Base-by-base conservation (phyloP, 2,329 filamentous ascomycete genomes). In the Tolypocladium tropicale region DNA sequence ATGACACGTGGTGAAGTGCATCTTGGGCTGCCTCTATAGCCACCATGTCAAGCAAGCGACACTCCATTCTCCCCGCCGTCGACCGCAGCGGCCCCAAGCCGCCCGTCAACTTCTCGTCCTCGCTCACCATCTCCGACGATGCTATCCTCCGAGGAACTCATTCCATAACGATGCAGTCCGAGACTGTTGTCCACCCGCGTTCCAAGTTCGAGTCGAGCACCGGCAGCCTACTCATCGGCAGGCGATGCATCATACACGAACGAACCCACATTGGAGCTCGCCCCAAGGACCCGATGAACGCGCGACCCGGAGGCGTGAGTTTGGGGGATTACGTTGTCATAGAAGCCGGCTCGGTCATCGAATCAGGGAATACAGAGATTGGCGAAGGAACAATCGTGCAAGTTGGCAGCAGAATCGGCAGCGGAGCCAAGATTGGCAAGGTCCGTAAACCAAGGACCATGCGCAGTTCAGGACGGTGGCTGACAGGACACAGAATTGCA, bases 171-270 rank as follows among this genome's bases (percentile, higher is more conserved):
- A 84, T 97, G 60, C 86, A 86, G 56, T 79, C 88, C 28, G 85
- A 90, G 65, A 86, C 84, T 4, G 82, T 96, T 7, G 74, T 99
- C n/a, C 93, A 97, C 65, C 92, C 94, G 1, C 89, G 92, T 52
- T 83, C 86, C 18, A 84, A 86, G 59, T 80, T 96, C 56, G 88
- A 91, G 65, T 87, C 93, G 10, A 84, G 84, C 56, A 79, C 86
- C 53, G 90, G 90, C 5, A 86, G 90, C 48, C 84, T 97, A 62
- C 84, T 85, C 32, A 82, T 95, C 58, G 91, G 92, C 30, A 84
- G 89, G 57, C 84, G 87, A 54, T 94, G 89, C 64, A 88, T 96
- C 50, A 78, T 97, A 48, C 84, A 88, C 62, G 94, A 97, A 72
- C 75, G 83, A 56, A 72, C 78, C 10, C 74, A 77, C 25, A 68